These are phyloP conservation scores for Entophlyctis luteolus DNA, from an alignment of 192 early-diverging fungal species.

Conservation along the genomic window DNA sequence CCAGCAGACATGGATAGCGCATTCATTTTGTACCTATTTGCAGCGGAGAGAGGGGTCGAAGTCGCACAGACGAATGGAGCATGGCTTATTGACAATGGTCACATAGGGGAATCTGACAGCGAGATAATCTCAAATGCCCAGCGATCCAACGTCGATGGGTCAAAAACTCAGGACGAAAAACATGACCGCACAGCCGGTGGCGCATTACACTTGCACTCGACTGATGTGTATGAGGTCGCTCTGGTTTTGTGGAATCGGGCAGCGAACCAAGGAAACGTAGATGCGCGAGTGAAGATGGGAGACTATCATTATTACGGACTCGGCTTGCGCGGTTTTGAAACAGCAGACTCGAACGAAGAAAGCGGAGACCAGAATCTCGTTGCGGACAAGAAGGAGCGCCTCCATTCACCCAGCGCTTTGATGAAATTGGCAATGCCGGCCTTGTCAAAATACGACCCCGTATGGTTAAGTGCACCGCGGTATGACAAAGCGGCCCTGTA, in stretches of 20 bases:
- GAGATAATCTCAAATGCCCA: neutral
- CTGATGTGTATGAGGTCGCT: conserved; percentile 59
- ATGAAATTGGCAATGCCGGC: conserved; percentile 4
- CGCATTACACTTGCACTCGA: neutral
- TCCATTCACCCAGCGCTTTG: neutral
- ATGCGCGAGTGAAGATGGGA: conserved; percentile 87
- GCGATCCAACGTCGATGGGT: neutral
- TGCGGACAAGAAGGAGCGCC: conserved; percentile 7
- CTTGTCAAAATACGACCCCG: conserved; percentile 12
- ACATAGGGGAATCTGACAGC: neutral
- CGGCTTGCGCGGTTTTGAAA: conserved; percentile 44
- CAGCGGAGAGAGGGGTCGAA: conserved; percentile 87
- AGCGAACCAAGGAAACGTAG: conserved; percentile 85
- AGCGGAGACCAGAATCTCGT: neutral
- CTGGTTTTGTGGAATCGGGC: conserved; percentile 90
- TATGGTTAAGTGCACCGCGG: conserved; percentile 40
- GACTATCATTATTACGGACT: conserved; percentile 89
- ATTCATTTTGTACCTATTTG: conserved; percentile 69
- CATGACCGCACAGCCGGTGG: conserved; percentile 3
- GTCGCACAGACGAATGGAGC: conserved; percentile 87
- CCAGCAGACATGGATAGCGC: conserved; percentile 71
- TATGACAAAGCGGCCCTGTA: conserved; percentile 73
- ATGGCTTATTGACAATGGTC: conserved; percentile 72
- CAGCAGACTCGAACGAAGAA: neutral
- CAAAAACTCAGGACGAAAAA: neutral